Percentiles rank a stretch among this genome's conserved stretches.
Evolutionary conservation across 768 basidiomycete species (phyloP).

Genomic region (Lenzites betulinus): DNA sequence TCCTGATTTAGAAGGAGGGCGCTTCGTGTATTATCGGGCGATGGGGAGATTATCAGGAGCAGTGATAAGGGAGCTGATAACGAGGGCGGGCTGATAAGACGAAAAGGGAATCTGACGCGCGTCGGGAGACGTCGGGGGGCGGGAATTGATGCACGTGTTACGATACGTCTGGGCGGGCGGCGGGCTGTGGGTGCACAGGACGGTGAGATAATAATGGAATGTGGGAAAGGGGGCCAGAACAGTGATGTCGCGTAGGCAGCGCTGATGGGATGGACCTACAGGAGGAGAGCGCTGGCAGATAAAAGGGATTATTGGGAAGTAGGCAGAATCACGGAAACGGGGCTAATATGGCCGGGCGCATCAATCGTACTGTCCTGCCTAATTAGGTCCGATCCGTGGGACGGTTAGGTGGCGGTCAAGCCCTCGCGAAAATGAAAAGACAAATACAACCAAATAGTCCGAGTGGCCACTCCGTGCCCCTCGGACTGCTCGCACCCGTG

Average conservation of each 20-base stretch:
- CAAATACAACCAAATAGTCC: no score
- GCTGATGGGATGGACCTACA: background rate
- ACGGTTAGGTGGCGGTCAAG: constrained; percentile 7
- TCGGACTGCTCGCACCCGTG: no score
- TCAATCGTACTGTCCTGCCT: background rate
- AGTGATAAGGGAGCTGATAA: no score
- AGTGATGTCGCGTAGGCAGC: background rate
- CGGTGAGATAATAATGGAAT: background rate
- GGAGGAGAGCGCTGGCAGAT: background rate
- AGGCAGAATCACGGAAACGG: background rate
- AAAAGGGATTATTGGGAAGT: background rate
- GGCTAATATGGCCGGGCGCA: background rate
- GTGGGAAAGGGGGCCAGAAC: background rate
- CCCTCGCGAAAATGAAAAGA: no score
- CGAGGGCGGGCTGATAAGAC: background rate
- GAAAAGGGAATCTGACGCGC: background rate
- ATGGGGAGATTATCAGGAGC: no score
- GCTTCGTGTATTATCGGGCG: no score
- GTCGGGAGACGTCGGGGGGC: background rate
- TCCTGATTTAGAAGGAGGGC: no score
- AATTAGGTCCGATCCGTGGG: background rate
- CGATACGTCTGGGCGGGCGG: background rate
- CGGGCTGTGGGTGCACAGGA: background rate
- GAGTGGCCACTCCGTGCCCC: no score
- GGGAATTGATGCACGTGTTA: background rate